These are phyloP conservation scores for Syncephalis plumigaleata DNA, from an alignment of 371 early-diverging fungal genomes.

Conservation along the genomic window DNA sequence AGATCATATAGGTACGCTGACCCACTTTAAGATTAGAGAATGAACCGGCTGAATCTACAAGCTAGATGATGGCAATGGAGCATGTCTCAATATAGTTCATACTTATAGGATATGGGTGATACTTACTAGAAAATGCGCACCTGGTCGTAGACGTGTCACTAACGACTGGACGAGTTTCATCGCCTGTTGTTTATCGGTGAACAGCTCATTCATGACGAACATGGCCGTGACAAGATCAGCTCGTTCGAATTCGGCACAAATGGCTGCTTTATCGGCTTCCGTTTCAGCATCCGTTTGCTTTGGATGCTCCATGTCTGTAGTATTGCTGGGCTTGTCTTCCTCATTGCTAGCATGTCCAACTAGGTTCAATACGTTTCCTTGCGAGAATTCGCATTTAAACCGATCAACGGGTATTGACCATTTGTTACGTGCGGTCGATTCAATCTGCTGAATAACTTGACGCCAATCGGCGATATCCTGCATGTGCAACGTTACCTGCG, in stretches of 20 bases:
- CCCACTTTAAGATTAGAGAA: slow-evolving; percentile 74
- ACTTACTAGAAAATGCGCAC: slow-evolving; percentile 49
- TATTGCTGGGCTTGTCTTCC: too few species aligned
- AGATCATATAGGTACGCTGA: slow-evolving; percentile 64
- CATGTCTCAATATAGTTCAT: too few species aligned
- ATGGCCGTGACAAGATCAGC: slow-evolving; percentile 67
- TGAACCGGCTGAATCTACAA: slow-evolving; percentile 88
- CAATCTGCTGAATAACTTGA: slow-evolving; percentile 25
- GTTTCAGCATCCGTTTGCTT: too few species aligned
- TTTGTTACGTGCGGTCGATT: slow-evolving; percentile 17
- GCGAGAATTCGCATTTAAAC: slow-evolving; percentile 23
- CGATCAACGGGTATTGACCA: slow-evolving; percentile 19
- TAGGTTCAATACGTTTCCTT: slow-evolving; percentile 19
- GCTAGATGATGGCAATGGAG: slow-evolving; percentile 20
- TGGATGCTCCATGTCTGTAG: too few species aligned
- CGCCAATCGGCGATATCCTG: slow-evolving; percentile 61
- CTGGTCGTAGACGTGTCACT: slow-evolving; percentile 40
- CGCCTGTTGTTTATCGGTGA: slow-evolving; percentile 55
- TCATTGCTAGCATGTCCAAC: too few species aligned
- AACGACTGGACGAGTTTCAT: slow-evolving; percentile 54
- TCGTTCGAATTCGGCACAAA: slow-evolving; percentile 9
- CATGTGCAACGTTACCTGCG: slow-evolving; percentile 27
- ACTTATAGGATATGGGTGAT: too few species aligned
- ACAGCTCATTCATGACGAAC: slow-evolving; percentile 84
- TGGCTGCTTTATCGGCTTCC: too few species aligned